Percentiles rank a stretch among this genome's conserved stretches.
phyloP scores from a whole-genome alignment of 1,139 yeast genomes.

The Yamadazyma sp. region DNA sequence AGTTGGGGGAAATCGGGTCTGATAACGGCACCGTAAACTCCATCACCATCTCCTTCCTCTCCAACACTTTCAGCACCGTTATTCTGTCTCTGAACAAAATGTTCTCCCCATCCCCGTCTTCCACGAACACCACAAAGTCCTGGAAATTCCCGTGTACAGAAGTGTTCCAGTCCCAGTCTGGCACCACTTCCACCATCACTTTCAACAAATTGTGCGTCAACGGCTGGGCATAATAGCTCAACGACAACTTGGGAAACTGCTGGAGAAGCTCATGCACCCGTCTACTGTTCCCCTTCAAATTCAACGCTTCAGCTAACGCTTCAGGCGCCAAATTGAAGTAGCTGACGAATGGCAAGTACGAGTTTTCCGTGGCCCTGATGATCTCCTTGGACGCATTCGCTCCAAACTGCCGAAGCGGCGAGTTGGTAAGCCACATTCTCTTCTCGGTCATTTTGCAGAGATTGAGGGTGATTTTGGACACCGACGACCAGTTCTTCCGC shows the following conservation, averaged over 20 bases:
- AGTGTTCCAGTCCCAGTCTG: constrained; percentile 77
- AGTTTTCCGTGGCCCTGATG: constrained; percentile 71
- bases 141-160: constrained; percentile 64
- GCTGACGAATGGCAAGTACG: constrained; percentile 80
- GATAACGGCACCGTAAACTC: constrained; percentile 65
- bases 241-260: constrained; percentile 67
- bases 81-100: constrained; percentile 62
- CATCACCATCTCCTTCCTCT: constrained; percentile 54
- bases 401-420: constrained; percentile 84
- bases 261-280: constrained; percentile 60
- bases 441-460: constrained; percentile 79
- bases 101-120: constrained; percentile 80
- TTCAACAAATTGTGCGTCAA: constrained; percentile 66
- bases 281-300: constrained; percentile 67
- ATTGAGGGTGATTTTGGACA: constrained; percentile 58
- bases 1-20: constrained; percentile 71
- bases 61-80: constrained; percentile 47
- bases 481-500: constrained; percentile 68
- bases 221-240: constrained; percentile 71
- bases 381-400: constrained; percentile 62
- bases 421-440: constrained; percentile 79
- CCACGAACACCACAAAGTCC: constrained; percentile 67
- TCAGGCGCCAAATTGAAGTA: constrained; percentile 70
- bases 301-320: constrained; percentile 80
- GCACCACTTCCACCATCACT: constrained; percentile 64